Evolutionary conservation across 441 rosid species (phyloP).

Genomic region (Melastoma candidum): DNA sequence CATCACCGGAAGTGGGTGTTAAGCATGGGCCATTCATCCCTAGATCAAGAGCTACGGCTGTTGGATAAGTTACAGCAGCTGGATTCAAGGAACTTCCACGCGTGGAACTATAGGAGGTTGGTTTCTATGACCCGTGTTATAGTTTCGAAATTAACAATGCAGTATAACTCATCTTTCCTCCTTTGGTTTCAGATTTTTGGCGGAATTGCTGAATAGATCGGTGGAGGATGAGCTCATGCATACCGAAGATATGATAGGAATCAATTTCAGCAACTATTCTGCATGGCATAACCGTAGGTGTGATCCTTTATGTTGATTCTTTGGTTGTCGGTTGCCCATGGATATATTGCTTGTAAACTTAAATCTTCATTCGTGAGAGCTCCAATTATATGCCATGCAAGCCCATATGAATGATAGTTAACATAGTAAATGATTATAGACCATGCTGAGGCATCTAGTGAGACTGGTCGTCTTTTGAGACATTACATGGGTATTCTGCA

Average conservation of each 20-base stretch:
- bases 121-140: neutral
- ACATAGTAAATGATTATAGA: no score
- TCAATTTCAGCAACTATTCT: constrained; percentile 80
- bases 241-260: constrained; percentile 48
- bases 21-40: constrained; percentile 62
- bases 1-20: constrained; percentile 91
- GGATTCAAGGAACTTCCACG: constrained; percentile 82
- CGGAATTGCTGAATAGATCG: constrained; percentile 53
- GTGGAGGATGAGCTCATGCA: constrained; percentile 68
- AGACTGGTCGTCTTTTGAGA: no score
- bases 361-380: no score
- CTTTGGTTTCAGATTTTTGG: constrained; percentile 51
- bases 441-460: no score
- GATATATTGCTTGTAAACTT: neutral
- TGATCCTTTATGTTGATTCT: constrained; percentile 1
- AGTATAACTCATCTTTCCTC: neutral
- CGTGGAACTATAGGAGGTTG: constrained; percentile 90
- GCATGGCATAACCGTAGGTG: constrained; percentile 98
- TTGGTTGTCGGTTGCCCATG: neutral
- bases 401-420: no score
- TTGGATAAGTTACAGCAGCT: constrained; percentile 50
- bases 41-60: constrained; percentile 47
- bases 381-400: no score
- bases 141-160: neutral
- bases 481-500: constrained; percentile 43